Evolutionary conservation across 495 filamentous ascomycete genomes (phyloP).

Genomic region (Xylaria grammica): DNA sequence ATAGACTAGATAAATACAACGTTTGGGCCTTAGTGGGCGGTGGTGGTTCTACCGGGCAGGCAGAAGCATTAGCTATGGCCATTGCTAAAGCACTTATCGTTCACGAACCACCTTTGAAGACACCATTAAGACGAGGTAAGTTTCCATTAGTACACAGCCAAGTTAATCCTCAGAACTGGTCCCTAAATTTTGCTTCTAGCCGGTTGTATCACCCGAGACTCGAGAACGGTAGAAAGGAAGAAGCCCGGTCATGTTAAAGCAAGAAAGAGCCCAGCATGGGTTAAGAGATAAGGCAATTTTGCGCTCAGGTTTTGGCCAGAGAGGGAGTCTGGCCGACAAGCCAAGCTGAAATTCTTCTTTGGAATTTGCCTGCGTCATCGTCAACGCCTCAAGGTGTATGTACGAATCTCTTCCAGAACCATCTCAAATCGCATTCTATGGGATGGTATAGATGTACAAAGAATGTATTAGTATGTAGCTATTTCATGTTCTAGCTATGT

Average conservation of each 20-base stretch:
- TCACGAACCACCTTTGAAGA: conserved; percentile 90
- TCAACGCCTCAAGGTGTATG: background rate
- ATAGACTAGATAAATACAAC: conserved; percentile 95
- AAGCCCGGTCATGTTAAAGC: conserved; percentile 95
- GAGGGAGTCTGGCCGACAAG: background rate
- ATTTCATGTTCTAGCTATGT: conserved; percentile 22
- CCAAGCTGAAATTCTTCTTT: no score
- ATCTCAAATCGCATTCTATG: conserved; percentile 22
- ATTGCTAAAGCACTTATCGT: conserved; percentile 84
- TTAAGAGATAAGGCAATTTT: conserved; percentile 72
- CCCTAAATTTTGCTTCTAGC: conserved; percentile 56
- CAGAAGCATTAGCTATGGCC: conserved; percentile 93
- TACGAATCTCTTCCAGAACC: conserved; percentile 16
- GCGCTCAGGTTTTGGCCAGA: background rate
- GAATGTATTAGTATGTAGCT: conserved; percentile 37
- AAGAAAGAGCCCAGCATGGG: conserved; percentile 97
- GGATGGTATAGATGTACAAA: conserved; percentile 30
- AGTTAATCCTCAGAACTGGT: background rate
- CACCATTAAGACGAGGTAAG: conserved; percentile 86
- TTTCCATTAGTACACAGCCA: conserved; percentile 19
- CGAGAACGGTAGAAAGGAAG: conserved; percentile 94
- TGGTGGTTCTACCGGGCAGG: conserved; percentile 92
- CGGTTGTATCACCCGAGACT: conserved; percentile 89
- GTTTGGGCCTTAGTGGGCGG: conserved; percentile 84
- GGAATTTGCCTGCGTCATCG: no score